Evolutionary conservation across 116 monocot species (phyloP), one percentile per base, ranked within the genome.

Genomic region (Cymodocea nodosa): DNA sequence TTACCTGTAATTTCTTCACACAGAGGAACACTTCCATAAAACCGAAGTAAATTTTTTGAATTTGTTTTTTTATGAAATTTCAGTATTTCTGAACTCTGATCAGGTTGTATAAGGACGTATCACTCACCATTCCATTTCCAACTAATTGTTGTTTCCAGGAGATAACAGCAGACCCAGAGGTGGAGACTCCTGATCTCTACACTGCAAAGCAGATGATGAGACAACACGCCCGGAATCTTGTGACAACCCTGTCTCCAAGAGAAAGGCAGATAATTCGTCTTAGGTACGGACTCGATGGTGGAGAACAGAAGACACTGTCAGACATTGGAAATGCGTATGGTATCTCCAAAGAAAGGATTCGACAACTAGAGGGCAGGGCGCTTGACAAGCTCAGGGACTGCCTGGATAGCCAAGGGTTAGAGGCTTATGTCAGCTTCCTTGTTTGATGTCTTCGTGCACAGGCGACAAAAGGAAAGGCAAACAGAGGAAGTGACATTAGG

Each of bases 311-410:
- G 63, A 74, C 95, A 10, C 78, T 95, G 8, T 65, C 79, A 9
- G 83, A 87, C 56, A 87, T 90, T 17, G 95, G 95, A n/a, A 66
- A 50, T 53, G 56, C 82, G 60, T 80, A 75, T 70, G 77, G 83
- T 37, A 40, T 95, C 30, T 76, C 95, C 20, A 90, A 83, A 63
- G 91, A 95, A 68, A 83, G 91, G 50, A 73, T 95, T 12, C 62
- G 95, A 19, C 90, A 95, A 72, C 53, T 95, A 23, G 91, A 95
- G 62, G 77, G 75, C 51, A 66, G 79, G 49, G 95, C 91, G 24
- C 14, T 95, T 53, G 73, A 85, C 55, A 90, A 78, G 74, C 69
- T 95, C 19, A 95, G 80, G 68, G 60, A 25, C 0, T 79, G 76
- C 56, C 69, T 76, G 23, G 6, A 15, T 5, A 70, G 65, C 51